Base-by-base conservation (phyloP, 108 stramenopile species). In the Cyclotella distinguenda region DNA sequence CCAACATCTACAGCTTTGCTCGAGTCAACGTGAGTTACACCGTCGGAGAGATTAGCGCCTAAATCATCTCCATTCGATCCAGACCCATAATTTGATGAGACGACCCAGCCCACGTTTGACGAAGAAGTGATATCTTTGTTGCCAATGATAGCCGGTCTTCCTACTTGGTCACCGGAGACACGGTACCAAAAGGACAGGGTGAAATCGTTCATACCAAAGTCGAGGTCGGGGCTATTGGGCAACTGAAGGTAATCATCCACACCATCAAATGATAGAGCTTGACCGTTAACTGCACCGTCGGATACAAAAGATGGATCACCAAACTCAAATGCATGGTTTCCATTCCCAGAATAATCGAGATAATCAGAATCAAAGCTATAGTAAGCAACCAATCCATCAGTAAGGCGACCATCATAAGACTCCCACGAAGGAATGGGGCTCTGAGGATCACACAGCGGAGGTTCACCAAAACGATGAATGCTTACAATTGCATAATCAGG, bases 31-130 rank as follows among this genome's bases (percentile, higher is more conserved):
- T 8, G 4, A 4, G 31, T 16, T 12, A 8, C 43, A 7, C 52
- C 66, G 43, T 67, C 66, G 4, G 43, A 34, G 2, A 67, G 35
- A 22, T 67, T 67, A 6, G 53, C 53, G 6, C 50, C 38, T 12
- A 65, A 27, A 31, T 65, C 64, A 40, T 65, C 64, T 33, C 64
- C 64, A 28, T 65, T 65, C 21, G 64, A 65, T 39, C 64, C 64
- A 3, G 50, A 44, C 3, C 64, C 49, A 39, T 65, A 65, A 28
- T 65, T 65, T 34, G 50, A 36, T 16, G 64, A 65, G 3, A 65
- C 52, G 44, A 67, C 55, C 66, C 66, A 57, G 12, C 66, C 66
- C 13, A 27, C 25, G 25, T 67, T 67, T 1, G 31, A 35, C 22
- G 27, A 33, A 11, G 66, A 67, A 18, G 2, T 40, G 35, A 12